Base-by-base conservation (phyloP, 140 eudicot genomes). In the Stevia rebaudiana region DNA sequence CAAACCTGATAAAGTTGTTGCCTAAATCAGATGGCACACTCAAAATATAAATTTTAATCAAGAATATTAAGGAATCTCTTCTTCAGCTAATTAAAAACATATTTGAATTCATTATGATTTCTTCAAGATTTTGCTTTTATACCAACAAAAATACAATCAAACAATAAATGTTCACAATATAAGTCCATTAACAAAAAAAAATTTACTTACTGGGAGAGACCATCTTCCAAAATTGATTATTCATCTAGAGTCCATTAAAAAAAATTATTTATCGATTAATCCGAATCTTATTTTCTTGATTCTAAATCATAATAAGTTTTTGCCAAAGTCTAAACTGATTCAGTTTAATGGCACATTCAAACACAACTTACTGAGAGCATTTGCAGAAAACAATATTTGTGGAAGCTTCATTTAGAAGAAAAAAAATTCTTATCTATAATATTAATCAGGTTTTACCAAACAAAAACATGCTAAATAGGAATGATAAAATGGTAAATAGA, bases 181-280 rank as follows among this genome's bases (percentile, higher is more conserved):
- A n/a, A n/a, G n/a, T n/a, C 62, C 47, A n/a, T n/a, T n/a, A n/a
- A n/a, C n/a, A n/a, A n/a, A 58, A 25, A 40, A 65, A 11, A 36
- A 40, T 21, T n/a, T n/a, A 71, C 84, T 74, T 42, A 86, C 95
- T 74, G 57, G 11, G 75, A 25, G 4, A 86, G 55, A 0, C 95
- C 86, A 24, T 80, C 84, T 24, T 86, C 95, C 78, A 86, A 69
- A 37, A 80, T 46, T 1, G 79, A 41, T 67, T 86, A 84, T 54
- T 86, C 95, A n/a, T 86, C 95, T 0, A 77, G 75, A 17, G 89
- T 80, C 10, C 10, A 21, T 8, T 51, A 2, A 11, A 11, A 10
- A 23, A 33, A 23, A 51, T 23, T 51, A 22, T 12, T 24, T 3
- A 51, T 22, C 33, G 22, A 24, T 17, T 22, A 21, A 11, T 19